Evolutionary conservation across 305 asterid genomes (phyloP).

Genomic region (Andrographis paniculata): DNA sequence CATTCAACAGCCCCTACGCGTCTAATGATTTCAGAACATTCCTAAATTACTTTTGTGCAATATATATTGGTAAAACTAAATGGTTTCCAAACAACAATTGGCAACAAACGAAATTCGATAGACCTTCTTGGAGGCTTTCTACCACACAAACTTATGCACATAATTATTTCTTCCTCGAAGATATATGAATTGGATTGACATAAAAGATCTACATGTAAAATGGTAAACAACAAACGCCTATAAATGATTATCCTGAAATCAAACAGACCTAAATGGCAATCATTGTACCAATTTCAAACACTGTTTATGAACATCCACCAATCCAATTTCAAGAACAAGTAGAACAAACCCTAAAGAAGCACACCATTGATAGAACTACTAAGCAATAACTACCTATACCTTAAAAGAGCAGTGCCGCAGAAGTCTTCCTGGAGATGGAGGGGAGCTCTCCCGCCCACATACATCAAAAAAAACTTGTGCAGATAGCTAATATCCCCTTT

Average conservation of each 20-base stretch:
- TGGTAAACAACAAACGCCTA: too few species aligned
- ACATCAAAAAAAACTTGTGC: constrained; percentile 89
- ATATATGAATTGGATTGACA: too few species aligned
- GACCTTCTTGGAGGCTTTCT: constrained; percentile 6
- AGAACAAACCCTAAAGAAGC: constrained; percentile 3
- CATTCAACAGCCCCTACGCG: too few species aligned
- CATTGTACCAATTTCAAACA: too few species aligned
- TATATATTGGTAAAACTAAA: too few species aligned
- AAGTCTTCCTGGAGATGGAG: constrained; percentile 95
- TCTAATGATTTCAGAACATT: too few species aligned
- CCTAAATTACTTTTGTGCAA: too few species aligned
- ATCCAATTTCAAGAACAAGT: background rate
- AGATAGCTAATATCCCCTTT: constrained; percentile 93
- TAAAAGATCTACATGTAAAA: too few species aligned
- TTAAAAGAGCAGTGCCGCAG: constrained; percentile 91
- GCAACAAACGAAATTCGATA: background rate
- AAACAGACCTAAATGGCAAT: too few species aligned
- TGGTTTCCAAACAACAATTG: constrained; percentile 9
- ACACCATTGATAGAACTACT: background rate
- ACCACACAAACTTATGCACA: background rate
- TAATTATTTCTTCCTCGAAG: too few species aligned
- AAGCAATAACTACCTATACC: constrained; percentile 28
- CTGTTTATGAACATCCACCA: background rate
- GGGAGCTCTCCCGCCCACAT: constrained; percentile 89
- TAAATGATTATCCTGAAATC: too few species aligned